A percentile compares a stretch with the other conserved stretches of the same genome.
Conservation (phyloP, 306 rosid genomes). For the Styphnolobium japonicum region DNA sequence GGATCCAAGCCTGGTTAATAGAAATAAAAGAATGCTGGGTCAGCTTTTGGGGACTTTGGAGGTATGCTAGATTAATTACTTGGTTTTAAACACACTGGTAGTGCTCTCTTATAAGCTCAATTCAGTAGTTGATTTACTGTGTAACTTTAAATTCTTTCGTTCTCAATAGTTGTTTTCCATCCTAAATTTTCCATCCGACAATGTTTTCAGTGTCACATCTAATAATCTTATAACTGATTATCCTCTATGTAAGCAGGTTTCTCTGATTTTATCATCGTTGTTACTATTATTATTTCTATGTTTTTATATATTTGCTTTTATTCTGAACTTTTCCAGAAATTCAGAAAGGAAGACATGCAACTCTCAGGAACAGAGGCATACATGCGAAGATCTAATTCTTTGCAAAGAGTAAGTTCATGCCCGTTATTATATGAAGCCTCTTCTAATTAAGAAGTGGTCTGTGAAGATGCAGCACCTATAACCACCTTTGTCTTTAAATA, state of each 20-base stretch:
- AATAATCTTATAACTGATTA: neutral
- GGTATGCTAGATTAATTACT: constrained; percentile 45
- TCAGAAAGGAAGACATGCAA: constrained; percentile 80
- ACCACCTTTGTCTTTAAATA: neutral
- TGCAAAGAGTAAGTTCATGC: constrained; percentile 76
- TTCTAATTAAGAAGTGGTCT: neutral
- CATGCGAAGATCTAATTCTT: constrained; percentile 81
- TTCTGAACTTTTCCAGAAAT: constrained; percentile 59
- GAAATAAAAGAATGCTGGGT: constrained; percentile 95
- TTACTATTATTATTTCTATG: neutral
- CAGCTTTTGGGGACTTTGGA: constrained; percentile 94
- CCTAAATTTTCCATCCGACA: neutral
- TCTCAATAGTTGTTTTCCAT: neutral
- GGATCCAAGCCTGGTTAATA: constrained; percentile 86
- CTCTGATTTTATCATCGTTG: neutral
- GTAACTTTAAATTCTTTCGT: neutral
- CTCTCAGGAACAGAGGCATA: constrained; percentile 92
- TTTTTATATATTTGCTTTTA: constrained; percentile 16
- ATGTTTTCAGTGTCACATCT: neutral
- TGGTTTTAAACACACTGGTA: neutral
- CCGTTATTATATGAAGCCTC: neutral
- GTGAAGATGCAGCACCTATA: neutral
- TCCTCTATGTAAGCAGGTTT: neutral
- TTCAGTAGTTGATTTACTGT: neutral
- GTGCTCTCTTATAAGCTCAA: neutral